Evolutionary conservation across 352 stramenopile genomes (phyloP), one percentile per base, ranked within the genome.

Genomic region (Peronospora farinosa): DNA sequence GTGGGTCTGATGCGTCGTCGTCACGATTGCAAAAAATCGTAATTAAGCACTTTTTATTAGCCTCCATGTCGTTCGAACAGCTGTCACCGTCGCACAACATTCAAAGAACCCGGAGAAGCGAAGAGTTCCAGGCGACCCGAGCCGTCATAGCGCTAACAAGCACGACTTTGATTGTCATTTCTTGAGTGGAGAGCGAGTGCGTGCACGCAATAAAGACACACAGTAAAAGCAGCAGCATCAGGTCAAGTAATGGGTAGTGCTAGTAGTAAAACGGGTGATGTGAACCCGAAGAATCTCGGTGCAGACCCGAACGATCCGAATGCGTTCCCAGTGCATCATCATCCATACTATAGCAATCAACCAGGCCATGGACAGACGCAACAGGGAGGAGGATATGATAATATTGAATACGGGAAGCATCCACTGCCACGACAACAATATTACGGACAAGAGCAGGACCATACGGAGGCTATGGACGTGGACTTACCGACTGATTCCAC

Each of bases 221-320:
- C 36, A 36, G 19, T 15, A 37, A 19, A 32, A 15, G n/a, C 27
- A 27, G 28, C 47, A 27, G n/a, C 33, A 21, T 58, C 28, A 35
- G 52, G 19, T 19, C 3, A 17, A 28, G 53, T 31, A 11, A 92
- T 92, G 81, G 81, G 81, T 43, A 92, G 81, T 72, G 78, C 78
- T 19, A 88, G 74, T 28, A 92, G 81, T 60, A 90, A 90, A 55
- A 65, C 85, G 47, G 74, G 84, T 66, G 81, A 92, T 50, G 65
- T 73, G 39, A 86, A 90, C 54, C 81, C 74, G n/a, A 75, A 77
- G 38, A 79, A 90, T 35, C 60, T 92, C 35, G 81, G 81, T 21
- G 78, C 74, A 38, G 78, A 81, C 45, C 54, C 67, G 35, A 74
- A 68, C 57, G 54, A 62, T 36, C 60, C 57, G 8, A 60, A 64